Percentiles rank a stretch among this genome's conserved stretches.
phyloP scores from a whole-genome alignment of 1,284 basidiomycete genomes.

The Marasmius tenuissimus region DNA sequence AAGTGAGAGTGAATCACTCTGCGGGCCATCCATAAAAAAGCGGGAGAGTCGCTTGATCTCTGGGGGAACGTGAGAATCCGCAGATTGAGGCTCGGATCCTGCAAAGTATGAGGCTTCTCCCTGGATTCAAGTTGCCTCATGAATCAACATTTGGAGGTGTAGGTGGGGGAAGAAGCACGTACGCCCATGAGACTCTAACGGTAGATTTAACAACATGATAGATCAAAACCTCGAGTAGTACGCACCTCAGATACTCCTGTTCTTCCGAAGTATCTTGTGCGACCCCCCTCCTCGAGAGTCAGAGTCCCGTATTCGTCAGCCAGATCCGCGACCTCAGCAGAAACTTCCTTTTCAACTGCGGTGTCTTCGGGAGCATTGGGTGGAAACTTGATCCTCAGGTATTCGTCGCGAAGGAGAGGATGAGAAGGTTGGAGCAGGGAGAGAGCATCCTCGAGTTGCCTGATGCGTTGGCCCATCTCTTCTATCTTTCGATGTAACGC shows the following conservation, averaged over 20 bases:
- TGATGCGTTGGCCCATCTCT: conserved; percentile 73
- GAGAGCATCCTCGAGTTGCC: conserved; percentile 69
- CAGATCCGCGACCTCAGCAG: conserved; percentile 18
- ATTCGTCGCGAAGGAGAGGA: conserved; percentile 62
- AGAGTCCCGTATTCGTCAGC: conserved; percentile 57
- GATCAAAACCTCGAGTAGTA: too few relatives aligned
- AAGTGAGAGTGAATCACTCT: background rate
- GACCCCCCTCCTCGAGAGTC: conserved; percentile 59
- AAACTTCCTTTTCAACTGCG: conserved; percentile 12
- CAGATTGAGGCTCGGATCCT: too few relatives aligned
- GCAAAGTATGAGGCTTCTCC: too few relatives aligned
- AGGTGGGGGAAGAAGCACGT: too few relatives aligned
- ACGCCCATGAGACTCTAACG: too few relatives aligned
- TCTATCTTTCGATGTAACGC: conserved; percentile 67
- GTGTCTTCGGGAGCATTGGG: conserved; percentile 35
- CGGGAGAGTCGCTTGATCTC: conserved; percentile 2
- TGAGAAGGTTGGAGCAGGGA: conserved; percentile 64
- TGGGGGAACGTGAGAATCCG: background rate
- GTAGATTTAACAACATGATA: too few relatives aligned
- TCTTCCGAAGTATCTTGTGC: conserved; percentile 18
- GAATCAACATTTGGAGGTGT: too few relatives aligned
- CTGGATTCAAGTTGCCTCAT: too few relatives aligned
- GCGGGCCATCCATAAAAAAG: background rate
- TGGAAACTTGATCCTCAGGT: conserved; percentile 60
- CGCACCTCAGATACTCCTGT: background rate